Percentiles rank a stretch among this genome's conserved stretches.
phyloP scores from a whole-genome alignment of 163 green algal species.

The Coccomyxa subellipsoidea region DNA sequence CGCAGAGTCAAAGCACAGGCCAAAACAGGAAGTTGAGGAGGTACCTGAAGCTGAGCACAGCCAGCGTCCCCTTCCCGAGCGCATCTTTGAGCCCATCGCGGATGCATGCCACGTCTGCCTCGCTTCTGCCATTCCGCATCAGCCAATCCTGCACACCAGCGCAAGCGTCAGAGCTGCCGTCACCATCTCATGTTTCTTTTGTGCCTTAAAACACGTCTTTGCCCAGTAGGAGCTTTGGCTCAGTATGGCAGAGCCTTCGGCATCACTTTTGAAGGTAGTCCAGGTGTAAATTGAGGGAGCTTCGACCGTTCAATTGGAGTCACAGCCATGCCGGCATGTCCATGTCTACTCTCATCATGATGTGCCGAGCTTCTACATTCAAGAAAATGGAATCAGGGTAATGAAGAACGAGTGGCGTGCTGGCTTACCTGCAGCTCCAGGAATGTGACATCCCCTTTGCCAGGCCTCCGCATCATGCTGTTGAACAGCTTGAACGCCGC shows the following conservation, averaged over 20 bases:
- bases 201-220: not conserved
- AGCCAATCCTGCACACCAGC: slow-evolving; percentile 5
- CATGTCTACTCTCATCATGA: too few relatives aligned
- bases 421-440: slow-evolving; percentile 23
- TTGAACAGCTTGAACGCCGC: slow-evolving; percentile 26
- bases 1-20: too few relatives aligned
- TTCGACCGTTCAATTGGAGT: too few relatives aligned
- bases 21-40: too few relatives aligned
- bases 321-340: too few relatives aligned
- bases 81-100: slow-evolving; percentile 15
- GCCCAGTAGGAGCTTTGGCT: too few relatives aligned
- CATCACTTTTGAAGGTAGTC: too few relatives aligned
- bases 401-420: not conserved
- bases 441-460: slow-evolving; percentile 27
- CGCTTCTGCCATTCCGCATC: not conserved
- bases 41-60: slow-evolving; percentile 16
- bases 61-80: not conserved
- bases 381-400: too few relatives aligned
- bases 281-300: too few relatives aligned
- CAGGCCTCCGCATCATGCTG: slow-evolving; percentile 22
- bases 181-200: not conserved
- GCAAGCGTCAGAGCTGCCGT: not conserved
- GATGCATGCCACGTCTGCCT: slow-evolving; percentile 16
- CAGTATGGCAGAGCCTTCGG: too few relatives aligned
- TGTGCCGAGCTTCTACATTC: too few relatives aligned